Evolutionary conservation across 441 rosid genomes (phyloP).

Genomic region (Gossypium laxum): DNA sequence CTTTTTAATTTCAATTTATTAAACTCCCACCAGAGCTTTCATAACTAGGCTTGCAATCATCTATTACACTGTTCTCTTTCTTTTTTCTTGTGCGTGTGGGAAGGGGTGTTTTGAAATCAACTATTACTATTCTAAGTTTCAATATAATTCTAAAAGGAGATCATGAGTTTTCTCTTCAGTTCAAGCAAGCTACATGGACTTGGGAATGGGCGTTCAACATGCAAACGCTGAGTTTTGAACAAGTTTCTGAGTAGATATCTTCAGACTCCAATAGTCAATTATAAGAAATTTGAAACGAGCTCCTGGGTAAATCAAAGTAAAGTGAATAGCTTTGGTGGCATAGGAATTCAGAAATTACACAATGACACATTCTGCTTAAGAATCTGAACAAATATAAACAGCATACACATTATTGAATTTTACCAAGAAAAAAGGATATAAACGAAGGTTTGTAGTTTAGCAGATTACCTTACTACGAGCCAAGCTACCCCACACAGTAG

Average conservation of each 20-base stretch:
- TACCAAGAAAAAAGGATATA: background rate
- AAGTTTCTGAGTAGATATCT: background rate
- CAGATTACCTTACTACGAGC: slow-evolving; percentile 90
- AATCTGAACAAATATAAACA: background rate
- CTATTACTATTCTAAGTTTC: background rate
- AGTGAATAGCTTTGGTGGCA: background rate
- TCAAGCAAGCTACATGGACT: background rate
- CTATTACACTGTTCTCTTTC: background rate
- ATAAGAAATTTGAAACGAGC: background rate
- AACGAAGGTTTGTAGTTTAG: background rate
- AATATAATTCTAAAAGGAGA: background rate
- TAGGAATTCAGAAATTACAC: background rate
- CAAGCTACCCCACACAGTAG: slow-evolving; percentile 98
- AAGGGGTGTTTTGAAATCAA: background rate
- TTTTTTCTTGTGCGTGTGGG: background rate
- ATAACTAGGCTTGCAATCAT: background rate
- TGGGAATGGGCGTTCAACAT: background rate
- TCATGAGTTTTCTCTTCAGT: background rate
- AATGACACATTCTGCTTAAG: background rate
- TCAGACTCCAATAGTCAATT: background rate
- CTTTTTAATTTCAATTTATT: slow-evolving; percentile 1
- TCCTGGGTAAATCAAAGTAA: background rate
- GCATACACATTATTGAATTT: background rate
- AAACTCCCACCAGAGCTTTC: background rate
- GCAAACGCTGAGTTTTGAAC: background rate